Evolutionary conservation across 192 early-diverging fungal species (phyloP), one percentile per base, ranked within the genome.

Genomic region (Thamnidium elegans): DNA sequence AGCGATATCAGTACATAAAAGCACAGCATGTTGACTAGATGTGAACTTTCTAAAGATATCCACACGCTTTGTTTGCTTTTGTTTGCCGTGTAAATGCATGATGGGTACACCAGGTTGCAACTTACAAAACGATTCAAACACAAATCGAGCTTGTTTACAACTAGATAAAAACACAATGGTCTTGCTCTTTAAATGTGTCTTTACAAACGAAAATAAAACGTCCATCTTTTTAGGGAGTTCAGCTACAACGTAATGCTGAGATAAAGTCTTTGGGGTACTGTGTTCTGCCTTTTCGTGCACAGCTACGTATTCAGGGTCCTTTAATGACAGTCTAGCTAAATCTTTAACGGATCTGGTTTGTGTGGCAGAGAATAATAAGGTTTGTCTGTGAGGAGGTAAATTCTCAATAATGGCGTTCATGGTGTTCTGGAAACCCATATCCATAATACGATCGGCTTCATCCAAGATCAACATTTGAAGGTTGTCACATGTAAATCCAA

Each of bases 321-420:
- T 84, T 46, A 98, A 74, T 70, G 90, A 92, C 21, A 99, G 80
- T 14, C 97, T 77, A 6, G 94, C 95, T 58, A 99, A 70, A 75
- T 99, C 97, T 70, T 89, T 90, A 34, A 99, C 93, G 30, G 91
- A 92, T 53, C 95, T 94, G 13, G 97, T 98, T 81, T 98, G 95
- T 9, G 97, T 99, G 5, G 97, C 97, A 43, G 95, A 97, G 62
- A 99, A 99, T 50, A 99, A 74, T 65, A 98, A 80, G 2, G 97
- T 99, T 67, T 96, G 94, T 30, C 97, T 80, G 30, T 90, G 75
- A 31, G 71, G 82, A 14, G 95, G 94, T 72, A 99, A 70, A 62
- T 91, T 91, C 52, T 82, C 88, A 11, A 94, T 78, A 55, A 94
- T 90, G 17, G 92, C 92, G 65, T 94, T 94, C 55, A 94, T 70